phyloP scores from a whole-genome alignment of 352 stramenopile genomes.

The Globisporangium emineosum region DNA sequence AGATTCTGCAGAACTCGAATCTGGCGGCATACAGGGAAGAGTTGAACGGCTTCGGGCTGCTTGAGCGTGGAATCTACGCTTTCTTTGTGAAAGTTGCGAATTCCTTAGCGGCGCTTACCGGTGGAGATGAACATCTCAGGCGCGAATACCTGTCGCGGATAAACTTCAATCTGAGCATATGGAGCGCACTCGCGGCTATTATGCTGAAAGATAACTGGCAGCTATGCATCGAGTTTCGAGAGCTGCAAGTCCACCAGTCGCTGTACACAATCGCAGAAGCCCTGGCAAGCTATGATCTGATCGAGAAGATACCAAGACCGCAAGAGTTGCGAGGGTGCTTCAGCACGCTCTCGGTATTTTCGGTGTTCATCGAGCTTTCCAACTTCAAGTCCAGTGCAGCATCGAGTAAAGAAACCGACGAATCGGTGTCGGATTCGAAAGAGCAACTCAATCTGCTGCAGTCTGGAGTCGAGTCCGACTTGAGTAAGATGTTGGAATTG shows the following conservation, averaged over 20 bases:
- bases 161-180: slow-evolving; percentile 36
- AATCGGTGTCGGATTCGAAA: slow-evolving; percentile 4
- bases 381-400: slow-evolving; percentile 12
- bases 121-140: slow-evolving; percentile 12
- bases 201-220: slow-evolving; percentile 51
- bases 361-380: slow-evolving; percentile 40
- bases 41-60: slow-evolving; percentile 50
- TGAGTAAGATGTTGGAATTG: slow-evolving; percentile 49
- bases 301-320: slow-evolving; percentile 17
- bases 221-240: slow-evolving; percentile 49
- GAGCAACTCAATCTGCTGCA: slow-evolving; percentile 29
- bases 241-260: slow-evolving; percentile 48
- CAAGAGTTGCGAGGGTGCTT: slow-evolving; percentile 15
- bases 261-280: slow-evolving; percentile 54
- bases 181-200: slow-evolving; percentile 34
- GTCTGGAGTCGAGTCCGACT: slow-evolving; percentile 52
- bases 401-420: neutral
- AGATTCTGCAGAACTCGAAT: slow-evolving; percentile 46
- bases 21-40: slow-evolving; percentile 38
- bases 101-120: slow-evolving; percentile 25
- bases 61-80: slow-evolving; percentile 61
- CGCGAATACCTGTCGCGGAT: slow-evolving; percentile 26
- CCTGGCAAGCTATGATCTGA: slow-evolving; percentile 28
- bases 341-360: slow-evolving; percentile 30
- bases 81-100: slow-evolving; percentile 51